Conservation (phyloP, 2,329 filamentous ascomycete species). For the Aureobasidium sp. region DNA sequence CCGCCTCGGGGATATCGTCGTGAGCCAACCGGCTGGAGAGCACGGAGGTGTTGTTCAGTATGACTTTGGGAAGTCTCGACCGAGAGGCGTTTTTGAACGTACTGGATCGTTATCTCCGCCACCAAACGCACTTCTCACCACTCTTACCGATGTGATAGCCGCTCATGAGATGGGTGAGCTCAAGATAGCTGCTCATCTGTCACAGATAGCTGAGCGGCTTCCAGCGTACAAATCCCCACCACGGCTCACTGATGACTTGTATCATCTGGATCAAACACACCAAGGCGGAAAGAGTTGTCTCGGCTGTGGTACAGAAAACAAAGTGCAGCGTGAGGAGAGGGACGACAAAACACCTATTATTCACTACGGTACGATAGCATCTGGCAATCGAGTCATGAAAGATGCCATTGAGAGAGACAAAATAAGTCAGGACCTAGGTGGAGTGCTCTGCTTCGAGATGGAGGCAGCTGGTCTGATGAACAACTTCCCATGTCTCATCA, state of each 20-base stretch:
- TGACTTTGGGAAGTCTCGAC: slow-evolving; percentile 27
- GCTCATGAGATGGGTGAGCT: background rate
- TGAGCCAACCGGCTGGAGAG: slow-evolving; percentile 26
- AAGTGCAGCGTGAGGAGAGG: background rate
- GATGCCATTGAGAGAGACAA: slow-evolving; percentile 16
- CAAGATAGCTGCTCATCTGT: background rate
- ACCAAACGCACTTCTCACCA: slow-evolving; percentile 22
- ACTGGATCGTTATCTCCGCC: slow-evolving; percentile 1
- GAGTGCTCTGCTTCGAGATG: slow-evolving; percentile 30
- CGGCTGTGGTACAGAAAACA: background rate
- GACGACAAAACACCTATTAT: background rate
- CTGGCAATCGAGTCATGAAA: slow-evolving; percentile 22
- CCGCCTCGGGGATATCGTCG: slow-evolving; percentile 31
- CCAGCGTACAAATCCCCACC: background rate
- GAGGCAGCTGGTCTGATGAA: slow-evolving; percentile 31
- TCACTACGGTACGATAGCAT: slow-evolving; percentile 18
- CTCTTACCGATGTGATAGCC: slow-evolving; percentile 19
- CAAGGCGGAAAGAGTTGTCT: background rate
- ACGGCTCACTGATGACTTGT: background rate
- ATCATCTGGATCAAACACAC: background rate
- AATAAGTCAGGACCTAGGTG: slow-evolving; percentile 23
- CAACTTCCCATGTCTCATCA: slow-evolving; percentile 29
- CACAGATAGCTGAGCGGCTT: background rate
- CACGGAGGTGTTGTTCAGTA: slow-evolving; percentile 32
- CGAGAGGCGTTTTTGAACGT: slow-evolving; percentile 14